phyloP scores from a whole-genome alignment of 75 land plant genomes.

The Selaginella tamariscina region DNA sequence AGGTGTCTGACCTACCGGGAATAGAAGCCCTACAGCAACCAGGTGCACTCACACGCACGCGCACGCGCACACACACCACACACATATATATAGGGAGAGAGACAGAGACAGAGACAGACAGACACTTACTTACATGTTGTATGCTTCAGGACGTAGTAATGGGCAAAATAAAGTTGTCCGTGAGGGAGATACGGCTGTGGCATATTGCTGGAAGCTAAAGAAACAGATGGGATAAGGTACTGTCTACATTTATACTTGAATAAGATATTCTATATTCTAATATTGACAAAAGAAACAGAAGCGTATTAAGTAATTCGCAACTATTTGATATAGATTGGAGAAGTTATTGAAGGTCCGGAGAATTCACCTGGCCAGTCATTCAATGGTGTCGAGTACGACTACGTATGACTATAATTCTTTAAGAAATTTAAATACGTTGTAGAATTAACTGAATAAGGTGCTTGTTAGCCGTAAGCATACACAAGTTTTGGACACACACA shows the following conservation, averaged over 20 bases:
- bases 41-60: no score
- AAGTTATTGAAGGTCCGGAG: constrained; percentile 96
- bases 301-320: background rate
- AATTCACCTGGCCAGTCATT: constrained; percentile 33
- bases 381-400: constrained; percentile 81
- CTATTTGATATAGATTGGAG: constrained; percentile 58
- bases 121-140: background rate
- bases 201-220: constrained; percentile 74
- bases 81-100: background rate
- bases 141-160: constrained; percentile 43
- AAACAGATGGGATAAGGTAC: constrained; percentile 89
- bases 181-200: constrained; percentile 96
- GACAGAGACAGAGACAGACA: no score
- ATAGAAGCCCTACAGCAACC: constrained; percentile 66
- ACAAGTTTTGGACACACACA: no score
- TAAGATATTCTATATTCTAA: no score
- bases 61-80: no score
- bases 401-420: constrained; percentile 28
- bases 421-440: background rate
- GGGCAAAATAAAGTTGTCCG: constrained; percentile 79
- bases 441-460: no score
- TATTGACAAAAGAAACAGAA: no score
- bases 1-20: constrained; percentile 78
- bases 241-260: background rate
- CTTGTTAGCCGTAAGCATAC: no score